Evolutionary conservation across 2,329 filamentous ascomycete species (phyloP), one percentile per base, ranked within the genome.

Genomic region (Ascochyta clinopodiicola): DNA sequence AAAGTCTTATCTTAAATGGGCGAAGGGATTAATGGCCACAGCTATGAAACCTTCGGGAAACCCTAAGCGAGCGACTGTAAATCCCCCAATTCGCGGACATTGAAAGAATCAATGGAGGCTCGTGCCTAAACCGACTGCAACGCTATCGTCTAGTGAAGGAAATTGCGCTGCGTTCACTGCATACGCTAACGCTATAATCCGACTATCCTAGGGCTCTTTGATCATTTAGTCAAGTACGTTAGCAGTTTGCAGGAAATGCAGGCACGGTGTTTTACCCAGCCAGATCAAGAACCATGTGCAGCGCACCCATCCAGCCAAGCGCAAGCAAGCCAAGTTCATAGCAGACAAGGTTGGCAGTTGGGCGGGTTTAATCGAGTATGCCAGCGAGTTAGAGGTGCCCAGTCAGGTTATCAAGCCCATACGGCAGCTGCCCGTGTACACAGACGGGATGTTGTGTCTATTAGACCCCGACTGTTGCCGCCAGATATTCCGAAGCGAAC

Each of bases 321-420:
- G 10, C 2, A 31, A 31, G 29, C 10, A 31, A 31, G 29, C 29
- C 5, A 31, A 31, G 5, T 4, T 8, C 7, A 12, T 27, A 36
- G 36, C 36, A 25, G 32, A 45, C 12, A 15, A 45, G 21, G 31
- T 45, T 2, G 9, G 43, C 36, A 27, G 12, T 19, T 36, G 19
- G 21, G 21, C 21, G 27, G n/a, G 46, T 35, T 49, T 49, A 49
- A 39, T 49, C 17, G 8, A 49, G 46, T 49, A 49, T 34, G 22
- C 36, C 24, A 42, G 46, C 25, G 27, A 49, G 36, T 10, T 48
- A 32, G 25, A 40, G 10, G n/a, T 48, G 17, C 36, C 32, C 45
- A 51, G 27, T 34, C 31, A 51, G 39, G 19, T 34, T 22, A 37
- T 38, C 40, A 51, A 38, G 40, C 22, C n/a, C 29, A 45, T 51